Conservation (phyloP, 2,329 filamentous ascomycete species). For the Anisogramma anomala region DNA sequence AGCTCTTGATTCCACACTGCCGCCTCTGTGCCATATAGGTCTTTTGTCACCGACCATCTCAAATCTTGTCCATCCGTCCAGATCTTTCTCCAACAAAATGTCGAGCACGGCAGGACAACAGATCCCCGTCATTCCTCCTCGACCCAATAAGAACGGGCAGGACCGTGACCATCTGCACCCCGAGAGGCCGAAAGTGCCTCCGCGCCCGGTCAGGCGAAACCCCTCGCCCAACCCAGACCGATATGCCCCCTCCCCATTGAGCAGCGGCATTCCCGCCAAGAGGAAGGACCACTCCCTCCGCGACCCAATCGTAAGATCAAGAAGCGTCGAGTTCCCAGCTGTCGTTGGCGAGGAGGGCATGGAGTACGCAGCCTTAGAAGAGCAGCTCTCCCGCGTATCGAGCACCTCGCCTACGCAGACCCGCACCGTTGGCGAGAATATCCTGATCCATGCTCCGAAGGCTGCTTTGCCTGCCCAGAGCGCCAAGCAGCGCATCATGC, state of each 20-base stretch:
- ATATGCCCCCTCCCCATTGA: constrained; percentile 78
- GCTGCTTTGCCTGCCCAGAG: constrained; percentile 72
- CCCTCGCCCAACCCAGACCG: constrained; percentile 65
- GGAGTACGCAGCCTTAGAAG: constrained; percentile 60
- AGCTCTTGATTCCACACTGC: background rate
- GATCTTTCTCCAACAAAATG: constrained; percentile 25
- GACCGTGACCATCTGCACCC: constrained; percentile 30
- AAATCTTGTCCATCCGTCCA: too few species aligned
- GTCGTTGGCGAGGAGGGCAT: constrained; percentile 72
- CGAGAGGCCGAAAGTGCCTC: constrained; percentile 58
- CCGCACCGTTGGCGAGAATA: constrained; percentile 64
- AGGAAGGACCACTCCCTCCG: constrained; percentile 29
- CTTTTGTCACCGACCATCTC: too few species aligned
- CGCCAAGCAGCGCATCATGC: constrained; percentile 71
- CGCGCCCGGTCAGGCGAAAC: constrained; percentile 68
- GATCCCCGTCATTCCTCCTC: constrained; percentile 44
- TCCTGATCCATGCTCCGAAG: constrained; percentile 81
- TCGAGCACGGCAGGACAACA: constrained; percentile 34
- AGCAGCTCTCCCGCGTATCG: constrained; percentile 34
- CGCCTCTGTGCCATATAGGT: constrained; percentile 1
- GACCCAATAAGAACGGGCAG: constrained; percentile 36
- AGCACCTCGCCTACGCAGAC: constrained; percentile 55
- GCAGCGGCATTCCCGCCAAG: constrained; percentile 49
- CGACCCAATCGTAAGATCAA: constrained; percentile 47
- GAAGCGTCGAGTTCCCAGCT: constrained; percentile 71